These are phyloP conservation scores for Clavispora vitiphila DNA, from an alignment of 805 yeast genomes.

Conservation along the genomic window DNA sequence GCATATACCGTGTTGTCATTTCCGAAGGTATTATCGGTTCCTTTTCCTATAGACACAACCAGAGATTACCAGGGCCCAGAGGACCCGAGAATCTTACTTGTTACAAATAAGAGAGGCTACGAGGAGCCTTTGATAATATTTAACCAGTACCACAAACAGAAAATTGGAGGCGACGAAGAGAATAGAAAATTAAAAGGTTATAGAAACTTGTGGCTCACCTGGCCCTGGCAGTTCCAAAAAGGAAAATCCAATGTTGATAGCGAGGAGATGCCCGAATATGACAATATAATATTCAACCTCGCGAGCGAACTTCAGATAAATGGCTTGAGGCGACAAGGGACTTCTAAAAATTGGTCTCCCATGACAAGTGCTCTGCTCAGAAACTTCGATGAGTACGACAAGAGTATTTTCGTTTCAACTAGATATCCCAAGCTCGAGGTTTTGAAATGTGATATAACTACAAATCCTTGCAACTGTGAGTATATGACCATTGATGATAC, in stretches of 20 bases:
- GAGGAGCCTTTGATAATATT: constrained; percentile 46
- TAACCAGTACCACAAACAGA: constrained; percentile 22
- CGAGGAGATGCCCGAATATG: constrained; percentile 1
- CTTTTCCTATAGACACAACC: constrained; percentile 16
- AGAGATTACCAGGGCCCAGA: constrained; percentile 41
- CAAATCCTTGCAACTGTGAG: constrained; percentile 21
- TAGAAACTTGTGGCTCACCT: not conserved
- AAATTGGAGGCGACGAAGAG: not conserved
- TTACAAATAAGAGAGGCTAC: constrained; percentile 26
- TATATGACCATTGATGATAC: not conserved
- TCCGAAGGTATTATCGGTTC: constrained; percentile 10
- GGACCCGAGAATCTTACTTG: constrained; percentile 43
- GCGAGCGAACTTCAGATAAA: constrained; percentile 9
- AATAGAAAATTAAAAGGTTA: not conserved
- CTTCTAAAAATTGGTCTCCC: constrained; percentile 38
- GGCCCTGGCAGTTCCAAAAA: constrained; percentile 11
- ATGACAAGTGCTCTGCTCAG: constrained; percentile 26
- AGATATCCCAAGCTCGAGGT: constrained; percentile 30
- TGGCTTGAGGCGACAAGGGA: constrained; percentile 8
- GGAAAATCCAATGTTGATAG: constrained; percentile 4
- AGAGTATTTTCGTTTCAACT: constrained; percentile 25
- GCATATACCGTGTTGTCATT: constrained; percentile 5
- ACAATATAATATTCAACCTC: not conserved
- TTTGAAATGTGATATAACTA: constrained; percentile 23
- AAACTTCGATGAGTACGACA: constrained; percentile 19